A percentile compares a stretch with the other conserved stretches of the same genome.
These are phyloP conservation scores for Herpomyces periplanetae DNA, from an alignment of 2,329 filamentous ascomycete species.

Conservation along the genomic window DNA sequence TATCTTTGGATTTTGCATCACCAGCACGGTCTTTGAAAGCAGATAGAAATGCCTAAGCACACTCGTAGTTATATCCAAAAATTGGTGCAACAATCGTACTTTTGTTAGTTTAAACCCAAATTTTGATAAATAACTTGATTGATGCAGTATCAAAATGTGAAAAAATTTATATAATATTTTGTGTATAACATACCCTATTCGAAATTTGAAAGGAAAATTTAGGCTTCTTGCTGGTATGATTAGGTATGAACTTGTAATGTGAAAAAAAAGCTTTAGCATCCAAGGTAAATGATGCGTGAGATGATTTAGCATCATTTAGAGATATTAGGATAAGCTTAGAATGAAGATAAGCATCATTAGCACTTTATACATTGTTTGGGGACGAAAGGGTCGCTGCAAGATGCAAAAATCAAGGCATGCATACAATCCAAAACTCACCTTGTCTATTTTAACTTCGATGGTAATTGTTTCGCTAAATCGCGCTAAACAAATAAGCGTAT, in stretches of 20 bases:
- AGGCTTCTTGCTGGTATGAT: constrained; percentile 7
- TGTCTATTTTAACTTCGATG: constrained; percentile 26
- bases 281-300: constrained; percentile 31
- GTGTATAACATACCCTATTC: constrained; percentile 15
- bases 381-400: constrained; percentile 1
- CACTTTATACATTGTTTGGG: constrained; percentile 3
- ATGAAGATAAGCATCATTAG: neutral
- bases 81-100: constrained; percentile 4
- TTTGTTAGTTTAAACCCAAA: constrained; percentile 2
- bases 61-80: constrained; percentile 1
- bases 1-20: constrained; percentile 23
- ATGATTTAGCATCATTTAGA: constrained; percentile 40
- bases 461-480: constrained; percentile 47
- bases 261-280: constrained; percentile 27
- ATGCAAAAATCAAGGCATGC: constrained; percentile 2
- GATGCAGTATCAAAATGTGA: too few species aligned
- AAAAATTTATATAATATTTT: constrained; percentile 1
- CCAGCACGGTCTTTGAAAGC: constrained; percentile 26
- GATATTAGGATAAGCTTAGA: constrained; percentile 26
- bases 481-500: constrained; percentile 28
- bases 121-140: too few species aligned
- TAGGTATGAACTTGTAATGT: constrained; percentile 20
- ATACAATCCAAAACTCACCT: constrained; percentile 10
- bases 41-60: constrained; percentile 19
- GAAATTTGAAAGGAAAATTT: constrained; percentile 34